Conservation (phyloP, 768 basidiomycete species). For the Gloeopeniophorella convolvens region DNA sequence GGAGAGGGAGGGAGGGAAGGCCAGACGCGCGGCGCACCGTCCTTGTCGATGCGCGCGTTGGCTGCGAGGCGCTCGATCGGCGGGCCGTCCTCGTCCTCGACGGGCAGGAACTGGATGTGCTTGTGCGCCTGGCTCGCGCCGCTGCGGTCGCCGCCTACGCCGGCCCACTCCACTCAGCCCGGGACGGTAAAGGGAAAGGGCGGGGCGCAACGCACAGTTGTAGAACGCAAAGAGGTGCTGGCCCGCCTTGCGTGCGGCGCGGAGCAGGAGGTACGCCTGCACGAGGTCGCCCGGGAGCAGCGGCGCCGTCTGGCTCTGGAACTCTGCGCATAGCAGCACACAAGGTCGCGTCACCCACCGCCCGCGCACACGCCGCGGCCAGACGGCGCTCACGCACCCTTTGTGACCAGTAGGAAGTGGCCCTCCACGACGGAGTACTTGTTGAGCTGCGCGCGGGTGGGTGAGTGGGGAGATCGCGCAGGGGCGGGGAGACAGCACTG, state of each 20-base stretch:
- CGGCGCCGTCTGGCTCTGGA: constrained; percentile 71
- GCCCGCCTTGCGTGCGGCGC: constrained; percentile 56
- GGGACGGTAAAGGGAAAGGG: neutral
- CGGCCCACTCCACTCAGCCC: too few relatives aligned
- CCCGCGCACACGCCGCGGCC: constrained; percentile 67
- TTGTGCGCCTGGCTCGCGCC: constrained; percentile 91
- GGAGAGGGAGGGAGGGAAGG: neutral
- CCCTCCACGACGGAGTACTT: constrained; percentile 79
- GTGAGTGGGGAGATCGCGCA: neutral
- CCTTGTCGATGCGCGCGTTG: constrained; percentile 48
- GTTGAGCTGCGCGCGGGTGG: constrained; percentile 53
- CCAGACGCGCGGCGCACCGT: constrained; percentile 38
- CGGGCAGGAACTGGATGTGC: constrained; percentile 81
- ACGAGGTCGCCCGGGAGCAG: constrained; percentile 74
- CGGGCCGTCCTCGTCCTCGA: constrained; percentile 52
- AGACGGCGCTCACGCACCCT: constrained; percentile 51
- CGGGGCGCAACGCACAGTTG: constrained; percentile 54
- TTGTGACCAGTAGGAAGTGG: constrained; percentile 85
- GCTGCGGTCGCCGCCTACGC: constrained; percentile 72
- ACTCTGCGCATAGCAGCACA: constrained; percentile 41
- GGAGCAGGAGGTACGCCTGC: constrained; percentile 66
- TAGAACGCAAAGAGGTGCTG: constrained; percentile 76
- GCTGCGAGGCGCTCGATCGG: constrained; percentile 72
- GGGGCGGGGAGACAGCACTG: constrained; percentile 22
- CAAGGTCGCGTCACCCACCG: neutral